These are phyloP conservation scores for Emmonsia crescens DNA, from an alignment of 2,329 filamentous ascomycete genomes.

Conservation along the genomic window DNA sequence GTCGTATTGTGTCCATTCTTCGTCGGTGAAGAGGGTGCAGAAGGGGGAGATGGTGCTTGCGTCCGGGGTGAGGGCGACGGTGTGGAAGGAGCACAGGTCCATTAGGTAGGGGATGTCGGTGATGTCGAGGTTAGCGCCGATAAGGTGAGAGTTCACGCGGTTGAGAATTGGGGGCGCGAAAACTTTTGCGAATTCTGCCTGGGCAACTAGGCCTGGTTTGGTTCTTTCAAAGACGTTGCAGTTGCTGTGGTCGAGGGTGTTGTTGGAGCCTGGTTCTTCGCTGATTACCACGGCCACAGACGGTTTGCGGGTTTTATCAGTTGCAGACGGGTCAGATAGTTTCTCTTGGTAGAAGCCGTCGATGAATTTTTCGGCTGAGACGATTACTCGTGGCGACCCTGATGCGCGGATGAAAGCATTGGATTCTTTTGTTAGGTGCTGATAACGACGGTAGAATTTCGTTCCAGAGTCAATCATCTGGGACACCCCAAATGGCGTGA, in stretches of 20 bases:
- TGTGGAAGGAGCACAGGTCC: constrained; percentile 81
- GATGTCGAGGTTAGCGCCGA: constrained; percentile 53
- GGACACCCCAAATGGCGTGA: constrained; percentile 57
- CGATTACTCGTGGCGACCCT: constrained; percentile 58
- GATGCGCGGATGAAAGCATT: constrained; percentile 64
- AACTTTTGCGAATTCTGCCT: constrained; percentile 47
- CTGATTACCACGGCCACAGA: constrained; percentile 55
- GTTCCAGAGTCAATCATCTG: constrained; percentile 65
- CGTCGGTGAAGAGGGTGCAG: constrained; percentile 60
- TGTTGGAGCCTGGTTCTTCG: constrained; percentile 59
- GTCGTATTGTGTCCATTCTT: constrained; percentile 69
- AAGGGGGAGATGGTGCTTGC: constrained; percentile 53
- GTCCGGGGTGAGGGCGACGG: constrained; percentile 49
- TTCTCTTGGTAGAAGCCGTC: constrained; percentile 58
- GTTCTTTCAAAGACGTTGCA: constrained; percentile 62
- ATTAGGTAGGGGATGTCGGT: constrained; percentile 61
- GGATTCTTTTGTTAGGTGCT: constrained; percentile 44
- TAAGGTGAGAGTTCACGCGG: constrained; percentile 58
- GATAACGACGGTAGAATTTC: constrained; percentile 66
- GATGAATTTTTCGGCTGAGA: constrained; percentile 65
- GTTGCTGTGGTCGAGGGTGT: constrained; percentile 64
- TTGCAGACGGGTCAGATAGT: constrained; percentile 29
- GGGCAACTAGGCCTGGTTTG: constrained; percentile 40
- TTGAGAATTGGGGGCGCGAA: constrained; percentile 59
- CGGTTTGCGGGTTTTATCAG: constrained; percentile 39